phyloP scores from a whole-genome alignment of 2,329 filamentous ascomycete genomes.

The Zymoseptoria passerinii region DNA sequence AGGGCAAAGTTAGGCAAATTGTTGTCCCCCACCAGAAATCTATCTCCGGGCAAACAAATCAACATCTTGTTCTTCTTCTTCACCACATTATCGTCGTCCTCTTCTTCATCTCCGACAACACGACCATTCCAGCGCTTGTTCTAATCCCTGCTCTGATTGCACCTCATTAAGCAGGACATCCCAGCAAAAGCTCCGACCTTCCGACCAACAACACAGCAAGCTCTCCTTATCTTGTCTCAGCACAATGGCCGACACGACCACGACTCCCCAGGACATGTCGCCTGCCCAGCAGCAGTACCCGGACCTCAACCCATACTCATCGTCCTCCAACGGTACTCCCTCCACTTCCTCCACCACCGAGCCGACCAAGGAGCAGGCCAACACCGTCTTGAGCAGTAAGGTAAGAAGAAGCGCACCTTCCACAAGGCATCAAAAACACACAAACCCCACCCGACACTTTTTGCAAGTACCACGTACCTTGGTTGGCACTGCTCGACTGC shows the following conservation, averaged over 20 bases:
- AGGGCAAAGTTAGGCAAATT: background rate
- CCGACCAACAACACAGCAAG: background rate
- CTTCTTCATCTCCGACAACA: no score
- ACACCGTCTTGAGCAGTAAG: slow-evolving; percentile 38
- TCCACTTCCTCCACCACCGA: background rate
- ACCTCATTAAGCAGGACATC: background rate
- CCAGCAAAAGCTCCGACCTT: background rate
- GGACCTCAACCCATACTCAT: slow-evolving; percentile 25
- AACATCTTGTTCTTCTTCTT: background rate
- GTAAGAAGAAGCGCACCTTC: slow-evolving; percentile 27
- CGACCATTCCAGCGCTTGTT: background rate
- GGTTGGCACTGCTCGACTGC: background rate
- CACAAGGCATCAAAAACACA: background rate
- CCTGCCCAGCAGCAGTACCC: slow-evolving; percentile 26
- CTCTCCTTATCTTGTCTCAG: background rate
- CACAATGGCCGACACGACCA: background rate
- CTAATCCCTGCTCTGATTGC: background rate
- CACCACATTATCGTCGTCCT: background rate
- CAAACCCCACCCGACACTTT: background rate
- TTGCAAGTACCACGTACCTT: background rate
- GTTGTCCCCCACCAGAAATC: background rate
- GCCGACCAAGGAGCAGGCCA: slow-evolving; percentile 21
- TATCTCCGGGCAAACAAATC: background rate
- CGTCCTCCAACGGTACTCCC: slow-evolving; percentile 9
- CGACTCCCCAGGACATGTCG: slow-evolving; percentile 15